Percentiles rank a stretch among this genome's conserved stretches.
These are phyloP conservation scores for Cladosporium sp. DNA, from an alignment of 2,329 filamentous ascomycete species.

Conservation along the genomic window DNA sequence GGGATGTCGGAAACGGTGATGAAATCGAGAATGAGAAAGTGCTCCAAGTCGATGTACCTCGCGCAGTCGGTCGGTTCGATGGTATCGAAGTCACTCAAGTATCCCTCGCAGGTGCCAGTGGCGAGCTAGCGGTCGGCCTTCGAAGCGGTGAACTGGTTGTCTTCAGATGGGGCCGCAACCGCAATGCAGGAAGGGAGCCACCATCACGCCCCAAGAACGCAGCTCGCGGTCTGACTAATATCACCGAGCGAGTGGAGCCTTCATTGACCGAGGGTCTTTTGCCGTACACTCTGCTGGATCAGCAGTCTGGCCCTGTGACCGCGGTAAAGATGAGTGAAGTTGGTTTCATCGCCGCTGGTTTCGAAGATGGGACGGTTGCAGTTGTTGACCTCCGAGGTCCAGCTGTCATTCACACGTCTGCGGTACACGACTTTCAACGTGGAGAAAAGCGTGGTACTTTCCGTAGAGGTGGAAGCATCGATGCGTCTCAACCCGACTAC, in stretches of 20 bases:
- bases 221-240: slow-evolving; percentile 58
- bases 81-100: slow-evolving; percentile 72
- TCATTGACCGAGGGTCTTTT: slow-evolving; percentile 71
- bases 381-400: slow-evolving; percentile 87
- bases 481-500: slow-evolving; percentile 56
- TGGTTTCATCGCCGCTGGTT: slow-evolving; percentile 83
- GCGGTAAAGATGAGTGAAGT: slow-evolving; percentile 82
- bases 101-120: slow-evolving; percentile 71
- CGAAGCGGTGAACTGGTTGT: slow-evolving; percentile 76
- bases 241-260: slow-evolving; percentile 66
- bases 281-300: slow-evolving; percentile 73
- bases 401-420: slow-evolving; percentile 69
- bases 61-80: slow-evolving; percentile 72
- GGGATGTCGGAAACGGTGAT: slow-evolving; percentile 87
- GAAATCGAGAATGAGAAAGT: slow-evolving; percentile 81
- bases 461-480: slow-evolving; percentile 46
- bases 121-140: slow-evolving; percentile 79
- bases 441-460: slow-evolving; percentile 72
- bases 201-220: slow-evolving; percentile 43
- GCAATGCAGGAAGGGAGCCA: slow-evolving; percentile 59
- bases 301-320: slow-evolving; percentile 74
- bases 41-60: slow-evolving; percentile 79
- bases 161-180: slow-evolving; percentile 83
- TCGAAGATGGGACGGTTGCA: slow-evolving; percentile 71
- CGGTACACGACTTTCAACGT: slow-evolving; percentile 67